Conservation (phyloP, 257 asterid species). For the Solanum habrochaites region DNA sequence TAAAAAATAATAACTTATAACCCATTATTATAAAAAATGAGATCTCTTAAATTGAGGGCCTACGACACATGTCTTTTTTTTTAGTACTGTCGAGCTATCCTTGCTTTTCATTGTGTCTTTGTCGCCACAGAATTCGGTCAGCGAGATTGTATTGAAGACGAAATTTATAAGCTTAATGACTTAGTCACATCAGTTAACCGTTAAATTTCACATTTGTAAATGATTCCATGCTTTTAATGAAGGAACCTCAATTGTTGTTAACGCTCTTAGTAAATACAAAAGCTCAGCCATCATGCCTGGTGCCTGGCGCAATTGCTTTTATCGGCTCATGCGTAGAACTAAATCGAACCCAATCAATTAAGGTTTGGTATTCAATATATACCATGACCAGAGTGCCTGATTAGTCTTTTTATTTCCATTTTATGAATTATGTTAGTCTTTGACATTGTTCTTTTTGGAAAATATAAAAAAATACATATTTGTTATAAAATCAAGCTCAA, state of each 20-base stretch:
- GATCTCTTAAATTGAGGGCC: too few species aligned
- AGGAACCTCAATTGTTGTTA: slow-evolving; percentile 30
- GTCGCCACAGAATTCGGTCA: not conserved
- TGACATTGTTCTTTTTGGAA: too few species aligned
- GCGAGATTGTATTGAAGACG: not conserved
- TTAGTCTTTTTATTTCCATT: too few species aligned
- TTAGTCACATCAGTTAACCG: slow-evolving; percentile 3
- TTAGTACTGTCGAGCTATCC: too few species aligned
- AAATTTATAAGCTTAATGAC: slow-evolving; percentile 42
- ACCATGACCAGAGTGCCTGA: not conserved
- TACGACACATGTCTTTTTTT: too few species aligned
- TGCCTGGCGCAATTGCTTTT: not conserved
- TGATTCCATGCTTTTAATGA: slow-evolving; percentile 21
- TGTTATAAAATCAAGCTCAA: too few species aligned
- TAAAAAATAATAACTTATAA: too few species aligned
- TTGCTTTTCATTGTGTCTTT: not conserved
- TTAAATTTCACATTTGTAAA: not conserved
- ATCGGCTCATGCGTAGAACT: not conserved
- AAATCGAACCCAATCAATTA: not conserved
- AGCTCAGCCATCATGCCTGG: not conserved
- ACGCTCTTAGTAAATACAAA: not conserved
- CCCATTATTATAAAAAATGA: too few species aligned
- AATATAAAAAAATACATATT: too few species aligned
- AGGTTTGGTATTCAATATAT: not conserved
- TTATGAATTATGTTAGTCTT: too few species aligned